Base-by-base conservation (phyloP, 495 filamentous ascomycete species). In the Daldinia decipiens region DNA sequence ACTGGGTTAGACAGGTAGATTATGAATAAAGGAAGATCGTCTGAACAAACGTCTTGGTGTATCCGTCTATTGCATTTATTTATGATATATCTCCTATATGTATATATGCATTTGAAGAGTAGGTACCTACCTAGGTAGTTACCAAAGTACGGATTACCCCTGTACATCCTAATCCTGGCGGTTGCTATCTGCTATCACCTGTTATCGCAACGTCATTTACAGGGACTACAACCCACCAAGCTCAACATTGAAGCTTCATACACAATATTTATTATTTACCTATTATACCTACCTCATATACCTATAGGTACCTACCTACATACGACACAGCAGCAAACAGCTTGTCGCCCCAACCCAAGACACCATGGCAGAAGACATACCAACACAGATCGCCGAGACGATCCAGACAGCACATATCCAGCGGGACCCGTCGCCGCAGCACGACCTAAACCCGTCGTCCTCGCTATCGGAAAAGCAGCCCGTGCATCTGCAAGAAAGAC, bases 371-470 rank as follows among this genome's bases (percentile, higher is more conserved):
- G 69, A 74, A 51, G 82, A 80, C 13, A 60, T 86, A 77, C 76
- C 86, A 79, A 77, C 90, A 21, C 86, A 93, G 68, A 79, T 93
- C 61, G 88, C 91, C 19, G 89, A 91, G 66, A 89, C 90, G 19
- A 84, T 97, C 67, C 94, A 97, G 78, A 87, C 91, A 13, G 92
- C 91, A 32, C 90, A 90, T 68, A 86, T 97, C 79, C 89, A 91
- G 32, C 84, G 79, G 17, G 66, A 87, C 39, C 93, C 93, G 1
- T 91, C 88, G 26, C 85, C 89, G 6, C 63, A 76, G 39, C 92
- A 93, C 83, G 94, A 97, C 79, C 68, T 94, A 75, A 94, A 94
- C 78, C 93, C 93, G 13, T 84, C 91, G 27, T 93, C 93, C 47
- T 84, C 91, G 27, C 85, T 89, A 15, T 87, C 90, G 62, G 76